These are phyloP conservation scores for Quercus suber DNA, from an alignment of 306 rosid genomes.

Conservation along the genomic window DNA sequence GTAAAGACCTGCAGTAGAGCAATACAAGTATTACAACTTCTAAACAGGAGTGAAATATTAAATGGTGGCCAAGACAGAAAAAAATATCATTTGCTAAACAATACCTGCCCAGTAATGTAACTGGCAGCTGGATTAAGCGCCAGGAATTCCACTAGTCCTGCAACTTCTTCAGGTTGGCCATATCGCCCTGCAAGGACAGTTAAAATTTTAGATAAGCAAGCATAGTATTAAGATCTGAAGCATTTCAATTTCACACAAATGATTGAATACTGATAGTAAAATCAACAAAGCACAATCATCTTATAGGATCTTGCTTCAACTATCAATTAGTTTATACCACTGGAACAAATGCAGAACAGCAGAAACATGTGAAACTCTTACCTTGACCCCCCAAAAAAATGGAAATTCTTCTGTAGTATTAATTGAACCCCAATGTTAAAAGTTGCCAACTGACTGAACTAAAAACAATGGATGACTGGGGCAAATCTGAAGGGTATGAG, in stretches of 20 bases:
- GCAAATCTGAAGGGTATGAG: neutral
- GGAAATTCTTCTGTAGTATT: neutral
- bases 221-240: neutral
- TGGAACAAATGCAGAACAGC: neutral
- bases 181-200: slow-evolving; percentile 60
- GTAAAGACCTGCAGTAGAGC: slow-evolving; percentile 61
- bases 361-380: neutral
- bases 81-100: neutral
- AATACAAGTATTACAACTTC: neutral
- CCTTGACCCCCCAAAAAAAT: neutral
- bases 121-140: slow-evolving; percentile 90
- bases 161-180: slow-evolving; percentile 96
- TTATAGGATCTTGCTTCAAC: neutral
- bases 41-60: neutral
- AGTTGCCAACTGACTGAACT: neutral
- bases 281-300: neutral
- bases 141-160: slow-evolving; percentile 93
- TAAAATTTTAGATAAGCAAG: neutral
- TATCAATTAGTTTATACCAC: neutral
- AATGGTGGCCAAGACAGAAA: neutral
- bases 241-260: neutral
- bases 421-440: neutral
- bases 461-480: neutral
- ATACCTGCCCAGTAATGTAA: slow-evolving; percentile 96
- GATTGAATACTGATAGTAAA: neutral